Base-by-base conservation (phyloP, 2,329 filamentous ascomycete genomes). In the Epichloe uncinata region DNA sequence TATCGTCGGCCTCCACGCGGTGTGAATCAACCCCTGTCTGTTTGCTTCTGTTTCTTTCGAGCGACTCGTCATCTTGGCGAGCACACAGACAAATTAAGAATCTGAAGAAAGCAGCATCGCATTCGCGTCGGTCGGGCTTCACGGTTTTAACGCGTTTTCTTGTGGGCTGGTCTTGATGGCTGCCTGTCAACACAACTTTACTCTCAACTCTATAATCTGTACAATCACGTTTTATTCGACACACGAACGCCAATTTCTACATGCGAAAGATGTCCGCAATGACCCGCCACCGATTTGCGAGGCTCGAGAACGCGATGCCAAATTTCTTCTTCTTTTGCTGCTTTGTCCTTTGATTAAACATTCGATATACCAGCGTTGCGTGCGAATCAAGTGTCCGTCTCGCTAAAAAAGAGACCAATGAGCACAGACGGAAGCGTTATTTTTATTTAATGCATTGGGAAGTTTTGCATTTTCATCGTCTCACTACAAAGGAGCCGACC, bases 41-140 rank as follows among this genome's bases (percentile, higher is more conserved):
- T 50, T 46, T 38, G 43, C 37, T 50, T 47, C 6, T 5, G 13
- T 20, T 57, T 64, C 11, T 22, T 42, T 15, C 13, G n/a, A 20
- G 55, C 62, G 69, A 64, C 64, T 67, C 66, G 66, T 69, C 66
- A 71, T 75, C 69, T 73, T 74, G 72, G 72, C 70, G 66, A 69
- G 66, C 69, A 72, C 66, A 66, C 61, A 49, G 61, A 60, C 41
- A 60, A 60, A 62, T 60, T 50, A 45, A 50, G 57, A 57, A 56
- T 34, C 61, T 70, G 67, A 68, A 73, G 73, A 38, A 8, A 26
- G 18, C 18, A 26, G 36, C 67, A 64, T 71, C 60, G 61, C 40
- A 38, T 58, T 65, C 57, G 61, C 16, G 8, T 16, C 6, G 37
- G 9, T 38, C 15, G n/a, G n/a, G 36, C 8, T 18, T 4, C 36